Conservation (phyloP, 83 land plant genomes). For the Picea engelmannii region DNA sequence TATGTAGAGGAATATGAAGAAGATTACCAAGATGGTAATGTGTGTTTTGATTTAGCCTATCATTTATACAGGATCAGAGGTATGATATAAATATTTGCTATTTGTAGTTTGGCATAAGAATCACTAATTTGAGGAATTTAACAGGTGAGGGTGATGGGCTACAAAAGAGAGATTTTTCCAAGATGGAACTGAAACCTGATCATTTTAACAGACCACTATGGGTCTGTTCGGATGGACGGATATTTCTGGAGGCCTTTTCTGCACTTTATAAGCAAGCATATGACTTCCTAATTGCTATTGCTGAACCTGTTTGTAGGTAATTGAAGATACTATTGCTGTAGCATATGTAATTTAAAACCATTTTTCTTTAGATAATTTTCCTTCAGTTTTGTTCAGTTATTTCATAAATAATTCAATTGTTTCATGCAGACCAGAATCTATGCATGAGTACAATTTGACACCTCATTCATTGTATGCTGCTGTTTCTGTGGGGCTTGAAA, state of each 20-base stretch:
- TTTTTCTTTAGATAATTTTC: neutral
- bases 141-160: conserved; percentile 16
- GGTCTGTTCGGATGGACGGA: conserved; percentile 95
- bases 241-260: conserved; percentile 94
- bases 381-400: conserved; percentile 12
- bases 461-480: conserved; percentile 98
- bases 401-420: conserved; percentile 7
- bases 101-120: too few relatives aligned
- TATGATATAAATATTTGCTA: too few relatives aligned
- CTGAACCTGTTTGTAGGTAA: conserved; percentile 98
- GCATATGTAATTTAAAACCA: neutral
- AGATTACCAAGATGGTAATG: conserved; percentile 10
- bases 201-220: too few relatives aligned
- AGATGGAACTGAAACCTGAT: conserved; percentile 91
- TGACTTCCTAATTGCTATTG: conserved; percentile 97
- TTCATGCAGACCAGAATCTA: conserved; percentile 81
- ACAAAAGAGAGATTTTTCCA: conserved; percentile 79
- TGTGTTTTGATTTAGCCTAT: neutral
- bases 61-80: too few relatives aligned
- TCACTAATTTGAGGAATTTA: neutral
- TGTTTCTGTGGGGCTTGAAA: too few relatives aligned
- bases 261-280: conserved; percentile 95
- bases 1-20: conserved; percentile 16
- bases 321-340: neutral
- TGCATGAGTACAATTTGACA: conserved; percentile 97